Evolutionary conservation across 768 basidiomycete genomes (phyloP).

Genomic region (Lepiota brunneoincarnata): DNA sequence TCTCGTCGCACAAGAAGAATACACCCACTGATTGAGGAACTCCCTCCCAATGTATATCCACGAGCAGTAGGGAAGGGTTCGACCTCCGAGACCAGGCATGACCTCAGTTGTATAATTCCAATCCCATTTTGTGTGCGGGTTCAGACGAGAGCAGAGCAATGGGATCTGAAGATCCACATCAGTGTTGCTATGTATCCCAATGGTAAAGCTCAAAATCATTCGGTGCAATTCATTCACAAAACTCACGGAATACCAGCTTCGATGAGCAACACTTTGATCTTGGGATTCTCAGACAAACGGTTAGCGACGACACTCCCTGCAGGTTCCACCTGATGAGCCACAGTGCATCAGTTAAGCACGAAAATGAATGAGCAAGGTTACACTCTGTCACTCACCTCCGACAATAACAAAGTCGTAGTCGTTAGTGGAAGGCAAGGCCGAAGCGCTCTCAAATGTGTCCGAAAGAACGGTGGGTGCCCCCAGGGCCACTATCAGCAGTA

Average conservation of each 20-base stretch:
- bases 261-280: slow-evolving; percentile 35
- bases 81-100: slow-evolving; percentile 23
- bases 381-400: slow-evolving; percentile 21
- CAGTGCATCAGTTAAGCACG: too few species aligned
- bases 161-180: slow-evolving; percentile 12
- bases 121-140: slow-evolving; percentile 15
- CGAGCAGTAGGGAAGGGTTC: slow-evolving; percentile 22
- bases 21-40: slow-evolving; percentile 26
- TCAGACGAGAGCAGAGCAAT: slow-evolving; percentile 8
- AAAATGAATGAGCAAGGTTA: background rate
- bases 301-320: slow-evolving; percentile 44
- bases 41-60: slow-evolving; percentile 29
- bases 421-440: background rate
- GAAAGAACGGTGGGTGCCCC: too few species aligned
- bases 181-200: background rate
- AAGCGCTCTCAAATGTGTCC: too few species aligned
- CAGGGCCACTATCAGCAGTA: too few species aligned
- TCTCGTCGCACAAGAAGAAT: background rate
- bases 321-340: slow-evolving; percentile 26
- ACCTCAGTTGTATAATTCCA: slow-evolving; percentile 32
- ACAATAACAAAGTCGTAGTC: slow-evolving; percentile 15
- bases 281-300: slow-evolving; percentile 36
- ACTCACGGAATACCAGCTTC: slow-evolving; percentile 30
- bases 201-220: background rate
- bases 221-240: background rate